Percentiles rank a stretch among this genome's conserved stretches.
Evolutionary conservation across 345 rosid genomes (phyloP).

Genomic region (Physaria fendleri): DNA sequence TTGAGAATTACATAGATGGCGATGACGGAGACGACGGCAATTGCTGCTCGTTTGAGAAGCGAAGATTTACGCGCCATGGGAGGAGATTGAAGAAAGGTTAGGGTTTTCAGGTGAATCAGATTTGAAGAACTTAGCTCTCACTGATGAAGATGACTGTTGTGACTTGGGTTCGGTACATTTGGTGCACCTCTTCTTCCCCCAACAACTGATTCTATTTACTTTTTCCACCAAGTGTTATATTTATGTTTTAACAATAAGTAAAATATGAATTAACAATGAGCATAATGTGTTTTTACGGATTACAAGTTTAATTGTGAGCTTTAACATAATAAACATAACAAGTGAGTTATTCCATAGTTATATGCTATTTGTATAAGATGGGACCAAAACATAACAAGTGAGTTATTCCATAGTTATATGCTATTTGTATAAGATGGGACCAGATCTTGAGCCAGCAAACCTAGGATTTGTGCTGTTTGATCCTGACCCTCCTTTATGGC

Average conservation of each 20-base stretch:
- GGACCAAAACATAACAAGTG: too few species aligned
- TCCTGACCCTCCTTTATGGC: constrained; percentile 72
- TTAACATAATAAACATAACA: constrained; percentile 1
- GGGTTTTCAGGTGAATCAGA: constrained; percentile 19
- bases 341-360: constrained; percentile 21
- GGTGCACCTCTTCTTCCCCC: neutral
- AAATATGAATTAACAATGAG: too few species aligned
- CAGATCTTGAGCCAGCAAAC: constrained; percentile 94
- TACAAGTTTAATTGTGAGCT: neutral
- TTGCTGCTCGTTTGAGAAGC: constrained; percentile 49
- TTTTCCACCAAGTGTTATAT: too few species aligned
- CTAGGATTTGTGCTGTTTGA: constrained; percentile 78
- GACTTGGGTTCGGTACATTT: neutral
- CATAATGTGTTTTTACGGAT: neutral
- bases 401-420: constrained; percentile 26
- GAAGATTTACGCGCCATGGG: constrained; percentile 80
- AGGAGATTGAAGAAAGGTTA: neutral
- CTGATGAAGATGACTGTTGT: constrained; percentile 4
- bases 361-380: constrained; percentile 68
- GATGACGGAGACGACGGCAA: constrained; percentile 43
- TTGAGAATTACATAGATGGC: constrained; percentile 57
- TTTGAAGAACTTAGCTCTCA: neutral
- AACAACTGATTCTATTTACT: neutral
- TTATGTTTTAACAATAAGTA: too few species aligned
- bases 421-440: constrained; percentile 86